phyloP scores from a whole-genome alignment of 177 flowering plant species.

The Telopea speciosissima region DNA sequence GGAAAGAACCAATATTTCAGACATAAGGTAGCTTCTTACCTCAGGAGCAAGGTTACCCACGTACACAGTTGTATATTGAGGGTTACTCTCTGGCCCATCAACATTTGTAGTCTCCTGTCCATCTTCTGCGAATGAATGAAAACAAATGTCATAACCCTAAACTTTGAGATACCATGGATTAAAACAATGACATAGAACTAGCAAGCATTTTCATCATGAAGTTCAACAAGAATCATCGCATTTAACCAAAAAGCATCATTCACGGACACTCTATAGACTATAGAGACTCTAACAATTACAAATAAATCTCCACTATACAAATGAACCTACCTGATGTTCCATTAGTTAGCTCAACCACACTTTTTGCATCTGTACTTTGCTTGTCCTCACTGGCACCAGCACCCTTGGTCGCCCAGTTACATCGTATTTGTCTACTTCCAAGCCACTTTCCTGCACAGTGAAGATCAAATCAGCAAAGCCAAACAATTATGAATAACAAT shows the following conservation, averaged over 20 bases:
- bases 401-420: conserved; percentile 99
- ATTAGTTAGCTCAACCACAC: conserved; percentile 82
- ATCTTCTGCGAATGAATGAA: conserved; percentile 56
- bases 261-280: no score
- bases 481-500: neutral
- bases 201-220: neutral
- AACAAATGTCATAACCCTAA: neutral
- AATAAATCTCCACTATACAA: neutral
- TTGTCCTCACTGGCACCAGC: conserved; percentile 76
- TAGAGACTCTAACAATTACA: no score
- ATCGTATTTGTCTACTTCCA: conserved; percentile 91
- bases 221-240: no score
- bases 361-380: conserved; percentile 69
- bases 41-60: conserved; percentile 97
- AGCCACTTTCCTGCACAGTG: conserved; percentile 85
- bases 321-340: conserved; percentile 63
- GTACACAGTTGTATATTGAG: conserved; percentile 93
- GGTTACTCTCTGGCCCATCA: conserved; percentile 93
- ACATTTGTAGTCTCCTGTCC: conserved; percentile 57
- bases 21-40: conserved; percentile 31
- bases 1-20: neutral
- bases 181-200: neutral
- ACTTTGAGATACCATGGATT: neutral
- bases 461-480: neutral
- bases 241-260: no score